These are phyloP conservation scores for Tuber indicum DNA, from an alignment of 495 filamentous ascomycete genomes.

Conservation along the genomic window DNA sequence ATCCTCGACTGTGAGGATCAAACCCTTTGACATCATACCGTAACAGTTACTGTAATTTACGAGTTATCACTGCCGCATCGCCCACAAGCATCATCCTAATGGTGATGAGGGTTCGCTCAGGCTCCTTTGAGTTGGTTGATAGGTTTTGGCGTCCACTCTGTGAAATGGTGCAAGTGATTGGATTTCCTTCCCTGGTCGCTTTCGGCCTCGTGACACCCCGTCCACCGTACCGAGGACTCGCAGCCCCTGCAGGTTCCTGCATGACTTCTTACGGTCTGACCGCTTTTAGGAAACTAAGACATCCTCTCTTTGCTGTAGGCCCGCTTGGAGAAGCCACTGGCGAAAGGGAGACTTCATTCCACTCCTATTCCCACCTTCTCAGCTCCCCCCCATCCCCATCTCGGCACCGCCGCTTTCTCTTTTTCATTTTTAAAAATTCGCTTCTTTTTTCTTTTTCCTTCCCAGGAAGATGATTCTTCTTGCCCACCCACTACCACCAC, in stretches of 20 bases:
- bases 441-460: background rate
- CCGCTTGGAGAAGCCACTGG: slow-evolving; percentile 38
- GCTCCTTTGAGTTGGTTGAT: slow-evolving; percentile 21
- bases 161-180: slow-evolving; percentile 14
- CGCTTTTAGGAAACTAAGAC: slow-evolving; percentile 39
- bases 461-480: background rate
- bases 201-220: slow-evolving; percentile 33
- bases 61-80: background rate
- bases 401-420: slow-evolving; percentile 20
- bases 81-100: slow-evolving; percentile 7
- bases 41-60: background rate
- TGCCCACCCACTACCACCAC: background rate
- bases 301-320: slow-evolving; percentile 23
- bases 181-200: slow-evolving; percentile 16
- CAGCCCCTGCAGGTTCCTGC: slow-evolving; percentile 39
- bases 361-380: background rate
- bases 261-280: slow-evolving; percentile 38
- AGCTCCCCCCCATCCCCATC: slow-evolving; percentile 18
- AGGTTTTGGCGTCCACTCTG: slow-evolving; percentile 8
- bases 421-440: background rate
- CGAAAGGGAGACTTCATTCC: slow-evolving; percentile 14
- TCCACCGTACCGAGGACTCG: slow-evolving; percentile 18
- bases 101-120: slow-evolving; percentile 17
- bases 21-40: slow-evolving; percentile 27
- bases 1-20: slow-evolving; percentile 25